Evolutionary conservation across 257 asterid genomes (phyloP).

Genomic region (Solanum verrucosum): DNA sequence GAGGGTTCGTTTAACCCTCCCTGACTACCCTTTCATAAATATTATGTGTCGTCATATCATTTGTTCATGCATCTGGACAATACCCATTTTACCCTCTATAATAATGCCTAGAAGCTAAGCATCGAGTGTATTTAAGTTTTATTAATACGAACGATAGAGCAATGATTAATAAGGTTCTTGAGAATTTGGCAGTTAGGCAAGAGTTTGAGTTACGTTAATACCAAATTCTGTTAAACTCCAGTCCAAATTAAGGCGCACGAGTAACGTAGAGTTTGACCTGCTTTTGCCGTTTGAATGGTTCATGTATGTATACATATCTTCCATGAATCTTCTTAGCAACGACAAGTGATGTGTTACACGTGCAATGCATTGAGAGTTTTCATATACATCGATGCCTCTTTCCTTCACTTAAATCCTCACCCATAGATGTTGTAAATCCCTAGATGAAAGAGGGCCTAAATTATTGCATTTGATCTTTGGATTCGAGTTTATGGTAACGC

Average conservation of each 20-base stretch:
- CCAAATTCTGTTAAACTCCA: slow-evolving; percentile 1
- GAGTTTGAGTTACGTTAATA: not conserved
- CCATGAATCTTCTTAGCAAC: not conserved
- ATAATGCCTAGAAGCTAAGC: not conserved
- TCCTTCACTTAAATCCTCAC: not conserved
- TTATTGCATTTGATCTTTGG: not conserved
- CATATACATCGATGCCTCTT: not conserved
- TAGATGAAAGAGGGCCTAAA: not conserved
- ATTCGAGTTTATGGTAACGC: not conserved
- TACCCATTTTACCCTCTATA: not conserved
- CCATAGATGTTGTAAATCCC: not conserved
- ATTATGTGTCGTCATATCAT: not conserved
- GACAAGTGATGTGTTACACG: not conserved
- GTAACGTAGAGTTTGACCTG: not conserved
- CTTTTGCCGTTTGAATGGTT: not conserved
- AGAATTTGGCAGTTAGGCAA: not conserved
- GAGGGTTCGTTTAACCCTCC: not conserved
- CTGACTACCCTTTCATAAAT: not conserved
- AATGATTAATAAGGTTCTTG: not conserved
- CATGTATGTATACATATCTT: not conserved
- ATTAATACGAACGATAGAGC: not conserved
- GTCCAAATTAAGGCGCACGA: slow-evolving; percentile 6
- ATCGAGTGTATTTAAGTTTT: not conserved
- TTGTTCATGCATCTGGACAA: not conserved
- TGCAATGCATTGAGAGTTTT: not conserved